Evolutionary conservation across 495 filamentous ascomycete species (phyloP).

Genomic region (Daldinia decipiens): DNA sequence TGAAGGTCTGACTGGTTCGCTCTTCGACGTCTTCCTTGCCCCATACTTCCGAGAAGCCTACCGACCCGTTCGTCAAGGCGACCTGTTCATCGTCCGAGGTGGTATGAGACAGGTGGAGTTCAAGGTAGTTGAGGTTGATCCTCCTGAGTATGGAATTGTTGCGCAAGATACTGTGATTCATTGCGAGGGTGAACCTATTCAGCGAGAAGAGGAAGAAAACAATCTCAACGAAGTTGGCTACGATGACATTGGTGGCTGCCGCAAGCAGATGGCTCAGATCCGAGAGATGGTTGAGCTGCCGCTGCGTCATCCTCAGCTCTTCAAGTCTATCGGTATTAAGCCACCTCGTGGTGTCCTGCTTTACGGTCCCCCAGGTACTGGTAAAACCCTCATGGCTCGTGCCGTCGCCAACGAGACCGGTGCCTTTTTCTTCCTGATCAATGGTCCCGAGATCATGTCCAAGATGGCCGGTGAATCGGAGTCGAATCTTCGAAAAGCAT

Average conservation of each 20-base stretch:
- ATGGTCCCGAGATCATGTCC: constrained; percentile 99
- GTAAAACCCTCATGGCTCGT: constrained; percentile 99
- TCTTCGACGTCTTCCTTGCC: constrained; percentile 99
- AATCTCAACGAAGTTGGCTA: constrained; percentile 99
- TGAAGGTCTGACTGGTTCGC: constrained; percentile 94
- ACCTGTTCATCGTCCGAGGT: constrained; percentile 95
- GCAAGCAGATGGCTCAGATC: constrained; percentile 99
- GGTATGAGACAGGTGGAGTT: constrained; percentile 99
- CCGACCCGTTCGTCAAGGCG: constrained; percentile 93
- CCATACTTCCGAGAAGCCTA: constrained; percentile 99
- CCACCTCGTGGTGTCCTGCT: constrained; percentile 98
- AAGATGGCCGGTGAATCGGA: constrained; percentile 99
- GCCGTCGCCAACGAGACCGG: constrained; percentile 99
- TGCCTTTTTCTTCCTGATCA: constrained; percentile 99
- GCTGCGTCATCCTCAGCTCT: constrained; percentile 94
- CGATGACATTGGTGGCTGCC: constrained; percentile 98
- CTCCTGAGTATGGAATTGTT: constrained; percentile 97
- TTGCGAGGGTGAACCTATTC: constrained; percentile 98
- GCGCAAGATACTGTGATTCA: constrained; percentile 99
- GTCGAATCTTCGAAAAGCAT: constrained; percentile 95
- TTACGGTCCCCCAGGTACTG: constrained; percentile 96
- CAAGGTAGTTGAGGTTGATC: constrained; percentile 98
- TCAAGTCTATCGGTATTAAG: constrained; percentile 99
- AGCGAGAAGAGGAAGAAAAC: constrained; percentile 98
- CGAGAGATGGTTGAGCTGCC: constrained; percentile 98